phyloP scores from a whole-genome alignment of 768 basidiomycete genomes.

The Rubroboletus satanas region DNA sequence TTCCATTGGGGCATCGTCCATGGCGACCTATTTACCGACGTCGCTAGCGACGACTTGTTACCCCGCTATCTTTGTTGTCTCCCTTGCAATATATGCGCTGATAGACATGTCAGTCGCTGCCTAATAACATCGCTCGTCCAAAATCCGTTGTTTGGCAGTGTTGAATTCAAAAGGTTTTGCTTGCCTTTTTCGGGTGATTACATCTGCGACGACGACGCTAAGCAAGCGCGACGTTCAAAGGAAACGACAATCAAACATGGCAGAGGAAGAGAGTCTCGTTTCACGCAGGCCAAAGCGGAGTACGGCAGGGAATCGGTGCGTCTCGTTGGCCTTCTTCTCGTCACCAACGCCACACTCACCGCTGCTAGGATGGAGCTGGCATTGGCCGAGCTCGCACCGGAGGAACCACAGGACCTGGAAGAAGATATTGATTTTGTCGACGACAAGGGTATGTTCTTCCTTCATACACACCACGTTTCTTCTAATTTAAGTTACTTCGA shows the following conservation, averaged over 20 bases:
- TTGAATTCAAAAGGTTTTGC: slow-evolving; percentile 13
- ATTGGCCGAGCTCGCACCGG: slow-evolving; percentile 51
- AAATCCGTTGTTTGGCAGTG: slow-evolving; percentile 6
- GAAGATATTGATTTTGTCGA: slow-evolving; percentile 72
- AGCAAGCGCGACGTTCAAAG: not conserved
- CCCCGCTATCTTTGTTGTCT: too few species aligned
- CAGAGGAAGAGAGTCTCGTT: slow-evolving; percentile 33
- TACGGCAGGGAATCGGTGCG: slow-evolving; percentile 76
- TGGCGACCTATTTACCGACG: too few species aligned
- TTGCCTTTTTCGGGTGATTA: slow-evolving; percentile 3
- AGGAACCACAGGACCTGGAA: slow-evolving; percentile 54
- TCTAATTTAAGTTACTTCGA: not conserved
- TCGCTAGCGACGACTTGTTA: too few species aligned
- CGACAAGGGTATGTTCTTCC: slow-evolving; percentile 48
- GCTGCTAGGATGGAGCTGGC: slow-evolving; percentile 67
- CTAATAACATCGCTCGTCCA: too few species aligned
- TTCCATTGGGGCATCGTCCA: too few species aligned
- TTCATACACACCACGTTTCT: not conserved
- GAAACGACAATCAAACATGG: slow-evolving; percentile 7
- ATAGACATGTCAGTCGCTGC: too few species aligned
- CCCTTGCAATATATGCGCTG: too few species aligned
- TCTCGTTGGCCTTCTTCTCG: not conserved
- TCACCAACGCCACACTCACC: slow-evolving; percentile 3
- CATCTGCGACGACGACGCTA: not conserved
- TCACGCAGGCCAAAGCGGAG: slow-evolving; percentile 61